These are phyloP conservation scores for Geotrichum aggregatum DNA, from an alignment of 1,139 yeast genomes.

Conservation along the genomic window DNA sequence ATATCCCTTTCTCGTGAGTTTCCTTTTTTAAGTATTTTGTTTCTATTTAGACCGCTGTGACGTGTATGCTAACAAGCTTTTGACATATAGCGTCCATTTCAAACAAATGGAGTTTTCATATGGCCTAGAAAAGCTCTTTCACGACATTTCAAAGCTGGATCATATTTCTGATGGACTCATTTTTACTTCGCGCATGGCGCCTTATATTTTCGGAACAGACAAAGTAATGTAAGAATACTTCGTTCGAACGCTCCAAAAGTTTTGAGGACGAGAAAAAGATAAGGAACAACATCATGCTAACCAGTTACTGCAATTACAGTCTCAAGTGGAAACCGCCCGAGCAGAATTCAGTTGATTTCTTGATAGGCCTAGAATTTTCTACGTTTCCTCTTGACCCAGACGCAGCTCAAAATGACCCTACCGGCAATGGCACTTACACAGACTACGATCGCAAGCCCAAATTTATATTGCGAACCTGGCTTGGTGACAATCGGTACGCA, in stretches of 20 bases:
- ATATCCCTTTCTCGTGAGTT: slow-evolving; percentile 42
- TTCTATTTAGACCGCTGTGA: no score
- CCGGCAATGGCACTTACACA: slow-evolving; percentile 64
- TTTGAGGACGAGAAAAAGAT: no score
- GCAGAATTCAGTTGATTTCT: slow-evolving; percentile 89
- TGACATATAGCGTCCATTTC: slow-evolving; percentile 37
- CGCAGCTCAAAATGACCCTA: slow-evolving; percentile 66
- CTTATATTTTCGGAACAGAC: slow-evolving; percentile 87
- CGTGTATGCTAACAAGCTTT: not conserved
- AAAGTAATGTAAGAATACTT: slow-evolving; percentile 38
- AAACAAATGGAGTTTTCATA: slow-evolving; percentile 84
- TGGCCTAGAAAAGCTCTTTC: slow-evolving; percentile 71
- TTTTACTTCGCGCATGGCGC: slow-evolving; percentile 85
- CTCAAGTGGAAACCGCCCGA: slow-evolving; percentile 97
- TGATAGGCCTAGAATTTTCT: slow-evolving; percentile 64
- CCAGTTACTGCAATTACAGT: slow-evolving; percentile 7
- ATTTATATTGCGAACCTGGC: slow-evolving; percentile 68
- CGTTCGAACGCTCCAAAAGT: no score
- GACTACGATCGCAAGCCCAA: slow-evolving; percentile 81
- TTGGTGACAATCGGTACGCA: slow-evolving; percentile 64
- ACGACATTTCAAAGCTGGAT: slow-evolving; percentile 60
- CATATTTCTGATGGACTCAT: slow-evolving; percentile 94
- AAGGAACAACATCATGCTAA: no score
- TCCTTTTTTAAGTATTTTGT: not conserved
- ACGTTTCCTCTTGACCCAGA: slow-evolving; percentile 64